Conservation (phyloP, 176 grass and related monocot species). For the Avena atlantica region DNA sequence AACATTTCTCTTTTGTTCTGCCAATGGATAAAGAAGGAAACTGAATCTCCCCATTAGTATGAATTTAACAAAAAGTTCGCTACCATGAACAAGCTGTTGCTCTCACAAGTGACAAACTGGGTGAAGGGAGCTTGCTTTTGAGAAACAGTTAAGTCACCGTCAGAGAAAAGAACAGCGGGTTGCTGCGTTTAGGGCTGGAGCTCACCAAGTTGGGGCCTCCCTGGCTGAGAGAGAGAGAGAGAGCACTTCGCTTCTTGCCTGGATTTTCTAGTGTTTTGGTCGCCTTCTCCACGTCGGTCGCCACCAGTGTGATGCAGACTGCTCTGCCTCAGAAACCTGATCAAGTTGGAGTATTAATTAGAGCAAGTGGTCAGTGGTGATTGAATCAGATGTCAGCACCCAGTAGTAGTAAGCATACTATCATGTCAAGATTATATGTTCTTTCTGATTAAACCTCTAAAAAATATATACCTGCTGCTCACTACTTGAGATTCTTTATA, state of each 20-base stretch:
- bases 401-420: not conserved
- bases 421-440: too few species aligned
- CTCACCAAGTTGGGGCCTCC: not conserved
- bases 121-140: slow-evolving; percentile 27
- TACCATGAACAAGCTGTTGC: slow-evolving; percentile 20
- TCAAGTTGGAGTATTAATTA: not conserved
- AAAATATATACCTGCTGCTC: not conserved
- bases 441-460: too few species aligned
- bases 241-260: slow-evolving; percentile 1
- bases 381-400: not conserved
- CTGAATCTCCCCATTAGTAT: not conserved
- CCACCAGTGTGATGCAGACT: slow-evolving; percentile 37
- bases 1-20: not conserved
- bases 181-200: slow-evolving; percentile 42
- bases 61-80: slow-evolving; percentile 5
- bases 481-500: not conserved
- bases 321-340: slow-evolving; percentile 19
- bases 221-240: not conserved
- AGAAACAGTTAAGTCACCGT: slow-evolving; percentile 34
- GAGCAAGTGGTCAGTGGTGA: not conserved
- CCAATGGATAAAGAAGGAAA: not conserved
- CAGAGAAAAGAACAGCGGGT: slow-evolving; percentile 29
- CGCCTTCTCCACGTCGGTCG: slow-evolving; percentile 44
- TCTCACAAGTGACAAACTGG: slow-evolving; percentile 19
- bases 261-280: slow-evolving; percentile 40